Evolutionary conservation across 805 yeast species (phyloP).

Genomic region (Cephaloascus fragrans): DNA sequence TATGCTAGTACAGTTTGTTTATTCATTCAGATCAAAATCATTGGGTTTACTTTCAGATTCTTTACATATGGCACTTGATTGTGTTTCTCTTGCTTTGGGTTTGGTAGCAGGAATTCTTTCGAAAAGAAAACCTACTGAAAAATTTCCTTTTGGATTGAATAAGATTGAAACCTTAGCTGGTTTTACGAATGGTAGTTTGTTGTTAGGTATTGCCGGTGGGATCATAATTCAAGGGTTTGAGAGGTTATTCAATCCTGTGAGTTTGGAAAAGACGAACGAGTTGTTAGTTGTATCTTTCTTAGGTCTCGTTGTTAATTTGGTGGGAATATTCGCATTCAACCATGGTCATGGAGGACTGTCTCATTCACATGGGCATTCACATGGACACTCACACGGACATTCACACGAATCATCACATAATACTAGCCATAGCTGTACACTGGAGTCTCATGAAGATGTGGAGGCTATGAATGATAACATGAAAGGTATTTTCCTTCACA

Average conservation of each 20-base stretch:
- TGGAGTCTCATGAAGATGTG: constrained; percentile 11
- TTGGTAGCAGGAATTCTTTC: constrained; percentile 65
- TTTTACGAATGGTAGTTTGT: constrained; percentile 83
- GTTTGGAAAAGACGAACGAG: constrained; percentile 71
- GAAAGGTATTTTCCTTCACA: constrained; percentile 91
- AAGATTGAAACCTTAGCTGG: constrained; percentile 91
- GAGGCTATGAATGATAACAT: constrained; percentile 55
- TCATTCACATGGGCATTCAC: constrained; percentile 37
- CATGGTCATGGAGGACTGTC: constrained; percentile 58
- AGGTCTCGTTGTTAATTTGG: constrained; percentile 81
- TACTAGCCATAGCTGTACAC: constrained; percentile 15
- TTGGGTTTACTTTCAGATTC: constrained; percentile 88
- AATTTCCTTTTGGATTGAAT: constrained; percentile 77
- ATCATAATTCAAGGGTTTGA: constrained; percentile 82
- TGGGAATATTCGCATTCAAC: constrained; percentile 91
- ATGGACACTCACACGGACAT: constrained; percentile 24
- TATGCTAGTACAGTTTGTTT: constrained; percentile 88
- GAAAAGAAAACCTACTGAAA: constrained; percentile 35
- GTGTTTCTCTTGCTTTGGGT: constrained; percentile 84
- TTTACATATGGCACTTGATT: constrained; percentile 92
- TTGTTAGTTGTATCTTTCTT: constrained; percentile 72
- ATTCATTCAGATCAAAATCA: constrained; percentile 88
- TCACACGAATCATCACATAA: constrained; percentile 16
- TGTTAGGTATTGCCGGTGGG: constrained; percentile 83
- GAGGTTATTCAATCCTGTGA: constrained; percentile 69